A percentile compares a stretch with the other conserved stretches of the same genome.
Evolutionary conservation across 768 basidiomycete species (phyloP).

Genomic region (Hygrophorus russula): DNA sequence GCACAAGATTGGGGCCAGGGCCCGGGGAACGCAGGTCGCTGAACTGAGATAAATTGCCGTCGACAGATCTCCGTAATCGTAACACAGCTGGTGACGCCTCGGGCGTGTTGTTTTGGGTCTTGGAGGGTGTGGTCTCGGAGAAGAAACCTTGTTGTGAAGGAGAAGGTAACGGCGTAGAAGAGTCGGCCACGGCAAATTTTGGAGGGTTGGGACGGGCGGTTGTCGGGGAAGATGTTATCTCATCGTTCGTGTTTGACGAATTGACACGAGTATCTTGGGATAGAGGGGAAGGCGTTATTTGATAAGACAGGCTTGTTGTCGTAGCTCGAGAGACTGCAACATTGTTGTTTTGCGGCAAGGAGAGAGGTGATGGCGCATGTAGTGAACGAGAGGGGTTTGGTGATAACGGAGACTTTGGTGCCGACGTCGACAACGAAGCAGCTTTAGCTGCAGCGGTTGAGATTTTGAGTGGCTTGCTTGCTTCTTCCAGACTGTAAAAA

Average conservation of each 20-base stretch:
- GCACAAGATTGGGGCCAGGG: conserved; percentile 22
- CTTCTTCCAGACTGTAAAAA: conserved; percentile 17
- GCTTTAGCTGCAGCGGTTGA: conserved; percentile 7
- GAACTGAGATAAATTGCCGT: neutral
- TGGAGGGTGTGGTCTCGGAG: conserved; percentile 2
- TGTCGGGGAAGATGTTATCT: too few relatives aligned
- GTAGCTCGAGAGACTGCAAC: conserved; percentile 11
- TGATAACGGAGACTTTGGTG: conserved; percentile 12
- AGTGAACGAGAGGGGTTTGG: conserved; percentile 13
- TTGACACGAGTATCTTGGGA: neutral
- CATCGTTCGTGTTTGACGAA: too few relatives aligned
- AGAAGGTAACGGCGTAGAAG: too few relatives aligned
- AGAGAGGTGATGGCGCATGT: conserved; percentile 30
- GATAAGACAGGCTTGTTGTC: conserved; percentile 25
- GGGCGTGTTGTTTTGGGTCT: neutral
- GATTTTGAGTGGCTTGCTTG: conserved; percentile 11
- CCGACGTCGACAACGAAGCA: conserved; percentile 9
- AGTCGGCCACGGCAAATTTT: too few relatives aligned
- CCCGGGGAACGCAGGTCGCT: conserved; percentile 7
- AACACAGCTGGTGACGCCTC: neutral
- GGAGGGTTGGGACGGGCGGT: too few relatives aligned
- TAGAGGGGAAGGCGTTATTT: conserved; percentile 18
- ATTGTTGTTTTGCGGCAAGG: conserved; percentile 28
- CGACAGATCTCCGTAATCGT: neutral
- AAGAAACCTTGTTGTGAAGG: neutral